Conservation (phyloP, 805 yeast species). For the Candida xyloterini region DNA sequence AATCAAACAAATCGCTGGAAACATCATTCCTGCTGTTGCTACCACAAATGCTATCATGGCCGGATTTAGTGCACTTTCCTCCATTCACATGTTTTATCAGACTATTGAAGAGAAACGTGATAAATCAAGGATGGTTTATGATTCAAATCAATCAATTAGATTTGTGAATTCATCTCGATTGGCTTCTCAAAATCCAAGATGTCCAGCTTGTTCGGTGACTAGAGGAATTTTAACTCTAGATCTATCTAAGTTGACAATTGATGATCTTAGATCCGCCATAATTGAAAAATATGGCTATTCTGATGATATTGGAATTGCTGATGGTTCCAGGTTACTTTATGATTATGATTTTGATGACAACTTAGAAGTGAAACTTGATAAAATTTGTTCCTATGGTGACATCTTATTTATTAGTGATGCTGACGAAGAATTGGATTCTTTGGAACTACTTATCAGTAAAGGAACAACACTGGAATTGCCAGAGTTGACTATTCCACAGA, state of each 20-base stretch:
- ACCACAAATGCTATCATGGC: slow-evolving; percentile 96
- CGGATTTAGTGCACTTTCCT: slow-evolving; percentile 77
- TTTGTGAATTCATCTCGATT: slow-evolving; percentile 64
- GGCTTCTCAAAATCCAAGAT: slow-evolving; percentile 61
- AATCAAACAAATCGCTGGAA: slow-evolving; percentile 93
- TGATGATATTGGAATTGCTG: slow-evolving; percentile 53
- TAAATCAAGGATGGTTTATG: slow-evolving; percentile 47
- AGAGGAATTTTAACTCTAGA: slow-evolving; percentile 47
- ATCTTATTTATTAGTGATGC: slow-evolving; percentile 76
- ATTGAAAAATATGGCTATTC: slow-evolving; percentile 50
- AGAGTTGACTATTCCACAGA: slow-evolving; percentile 21
- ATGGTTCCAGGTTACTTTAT: slow-evolving; percentile 56
- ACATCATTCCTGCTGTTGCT: slow-evolving; percentile 97
- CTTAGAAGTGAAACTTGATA: slow-evolving; percentile 42
- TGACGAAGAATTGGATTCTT: slow-evolving; percentile 58
- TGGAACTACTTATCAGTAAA: slow-evolving; percentile 54
- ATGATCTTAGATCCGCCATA: slow-evolving; percentile 50
- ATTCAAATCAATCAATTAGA: slow-evolving; percentile 53
- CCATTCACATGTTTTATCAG: slow-evolving; percentile 48
- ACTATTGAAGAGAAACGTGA: slow-evolving; percentile 29
- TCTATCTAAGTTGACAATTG: slow-evolving; percentile 36
- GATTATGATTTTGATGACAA: slow-evolving; percentile 91
- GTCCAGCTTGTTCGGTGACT: slow-evolving; percentile 62
- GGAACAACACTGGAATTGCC: slow-evolving; percentile 22
- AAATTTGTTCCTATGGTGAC: slow-evolving; percentile 55